Evolutionary conservation across 306 rosid genomes (phyloP).

Genomic region (Comarum palustre): DNA sequence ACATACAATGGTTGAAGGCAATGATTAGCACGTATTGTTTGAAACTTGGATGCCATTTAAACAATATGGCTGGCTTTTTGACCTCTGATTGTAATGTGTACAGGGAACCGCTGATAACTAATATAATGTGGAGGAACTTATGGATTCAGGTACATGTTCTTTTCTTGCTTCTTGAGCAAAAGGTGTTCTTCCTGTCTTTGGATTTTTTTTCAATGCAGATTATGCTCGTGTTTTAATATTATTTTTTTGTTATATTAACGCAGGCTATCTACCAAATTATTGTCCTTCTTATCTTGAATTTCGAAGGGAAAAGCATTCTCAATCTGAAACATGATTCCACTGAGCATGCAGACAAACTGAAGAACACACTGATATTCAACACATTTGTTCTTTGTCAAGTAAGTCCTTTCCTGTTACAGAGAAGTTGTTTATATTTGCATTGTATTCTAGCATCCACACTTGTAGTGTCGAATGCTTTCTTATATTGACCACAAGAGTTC

Average conservation of each 20-base stretch:
- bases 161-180: too few relatives aligned
- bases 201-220: neutral
- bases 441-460: neutral
- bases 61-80: neutral
- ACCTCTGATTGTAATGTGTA: conserved; percentile 12
- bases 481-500: neutral
- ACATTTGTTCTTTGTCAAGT: conserved; percentile 94
- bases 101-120: conserved; percentile 91
- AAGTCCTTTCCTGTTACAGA: conserved; percentile 24
- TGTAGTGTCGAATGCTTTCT: neutral
- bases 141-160: conserved; percentile 60
- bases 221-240: neutral
- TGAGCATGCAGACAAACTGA: conserved; percentile 48
- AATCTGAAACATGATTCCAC: conserved; percentile 26
- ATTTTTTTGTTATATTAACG: neutral
- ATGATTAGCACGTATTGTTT: neutral
- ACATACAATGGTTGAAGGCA: neutral
- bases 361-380: conserved; percentile 88
- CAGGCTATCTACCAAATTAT: conserved; percentile 81
- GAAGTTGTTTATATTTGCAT: neutral
- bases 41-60: neutral
- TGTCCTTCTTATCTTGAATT: conserved; percentile 75
- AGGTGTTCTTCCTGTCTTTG: neutral
- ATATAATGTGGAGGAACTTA: conserved; percentile 95
- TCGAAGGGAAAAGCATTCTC: conserved; percentile 55